A percentile compares a stretch with the other conserved stretches of the same genome.
Evolutionary conservation across 176 grass and related monocot species (phyloP).

Genomic region (Carex scoparia): DNA sequence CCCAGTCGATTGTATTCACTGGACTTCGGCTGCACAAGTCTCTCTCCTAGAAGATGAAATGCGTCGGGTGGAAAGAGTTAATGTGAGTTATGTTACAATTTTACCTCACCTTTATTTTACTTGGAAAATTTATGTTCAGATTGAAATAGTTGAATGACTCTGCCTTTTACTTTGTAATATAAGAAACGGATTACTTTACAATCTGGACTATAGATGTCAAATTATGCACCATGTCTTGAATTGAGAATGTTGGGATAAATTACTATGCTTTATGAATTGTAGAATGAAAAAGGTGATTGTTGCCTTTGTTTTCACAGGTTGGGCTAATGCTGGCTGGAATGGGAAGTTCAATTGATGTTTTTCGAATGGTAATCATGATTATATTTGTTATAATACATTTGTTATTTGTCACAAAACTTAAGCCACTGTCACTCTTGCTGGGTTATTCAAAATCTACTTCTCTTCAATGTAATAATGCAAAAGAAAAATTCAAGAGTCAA

Average conservation of each 20-base stretch:
- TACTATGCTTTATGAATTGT: not conserved
- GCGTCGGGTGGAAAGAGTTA: slow-evolving; percentile 75
- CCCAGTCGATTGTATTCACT: slow-evolving; percentile 95
- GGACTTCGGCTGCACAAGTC: slow-evolving; percentile 88
- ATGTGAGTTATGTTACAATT: slow-evolving; percentile 40
- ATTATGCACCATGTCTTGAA: not conserved
- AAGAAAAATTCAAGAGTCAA: not conserved
- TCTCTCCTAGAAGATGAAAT: slow-evolving; percentile 92
- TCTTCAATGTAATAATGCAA: not conserved
- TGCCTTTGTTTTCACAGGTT: slow-evolving; percentile 56
- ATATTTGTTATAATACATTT: not conserved
- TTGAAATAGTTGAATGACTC: not conserved
- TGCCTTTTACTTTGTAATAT: not conserved
- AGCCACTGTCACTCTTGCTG: not conserved
- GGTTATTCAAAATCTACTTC: not conserved
- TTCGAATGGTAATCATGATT: slow-evolving; percentile 63
- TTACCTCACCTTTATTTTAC: not conserved
- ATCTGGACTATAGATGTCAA: not conserved
- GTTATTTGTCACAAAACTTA: slow-evolving; percentile 4
- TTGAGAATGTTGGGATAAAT: not conserved
- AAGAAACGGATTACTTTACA: not conserved
- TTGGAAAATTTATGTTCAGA: not conserved
- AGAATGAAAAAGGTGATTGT: not conserved
- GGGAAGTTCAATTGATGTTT: slow-evolving; percentile 79
- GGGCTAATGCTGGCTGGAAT: slow-evolving; percentile 95